Conservation (phyloP, 1,284 basidiomycete species). For the Vanrija pseudolonga region DNA sequence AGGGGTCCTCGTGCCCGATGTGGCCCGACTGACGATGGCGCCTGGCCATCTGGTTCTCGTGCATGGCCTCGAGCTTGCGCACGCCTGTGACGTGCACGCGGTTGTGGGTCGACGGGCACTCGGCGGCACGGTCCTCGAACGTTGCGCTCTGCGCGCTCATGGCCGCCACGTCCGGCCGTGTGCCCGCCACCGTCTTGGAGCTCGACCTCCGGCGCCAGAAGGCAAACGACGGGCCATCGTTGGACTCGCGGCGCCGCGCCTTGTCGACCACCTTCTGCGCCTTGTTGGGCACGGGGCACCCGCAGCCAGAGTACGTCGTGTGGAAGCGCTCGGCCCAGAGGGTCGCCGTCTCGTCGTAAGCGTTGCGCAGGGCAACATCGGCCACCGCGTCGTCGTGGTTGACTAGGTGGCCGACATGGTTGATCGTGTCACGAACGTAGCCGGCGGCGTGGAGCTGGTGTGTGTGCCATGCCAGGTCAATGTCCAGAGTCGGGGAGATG, state of each 20-base stretch:
- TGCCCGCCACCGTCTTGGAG: background rate
- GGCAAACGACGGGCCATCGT: background rate
- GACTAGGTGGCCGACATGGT: slow-evolving; percentile 19
- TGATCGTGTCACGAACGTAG: slow-evolving; percentile 24
- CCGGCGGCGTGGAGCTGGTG: slow-evolving; percentile 35
- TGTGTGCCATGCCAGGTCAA: slow-evolving; percentile 48
- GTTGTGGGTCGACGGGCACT: slow-evolving; percentile 16
- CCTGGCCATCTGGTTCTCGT: too few species aligned
- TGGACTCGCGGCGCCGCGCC: background rate
- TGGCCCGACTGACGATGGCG: background rate
- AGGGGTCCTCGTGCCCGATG: slow-evolving; percentile 9
- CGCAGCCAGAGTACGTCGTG: slow-evolving; percentile 13
- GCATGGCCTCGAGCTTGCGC: background rate
- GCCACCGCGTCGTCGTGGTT: slow-evolving; percentile 40
- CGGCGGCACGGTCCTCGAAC: slow-evolving; percentile 6
- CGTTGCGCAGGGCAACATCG: slow-evolving; percentile 20
- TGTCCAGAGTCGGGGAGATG: slow-evolving; percentile 35
- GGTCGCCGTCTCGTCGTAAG: slow-evolving; percentile 19
- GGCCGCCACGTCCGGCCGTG: background rate
- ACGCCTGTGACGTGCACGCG: slow-evolving; percentile 4
- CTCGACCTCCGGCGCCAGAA: slow-evolving; percentile 6
- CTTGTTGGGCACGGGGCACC: slow-evolving; percentile 3
- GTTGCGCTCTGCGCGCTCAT: background rate
- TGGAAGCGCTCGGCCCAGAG: slow-evolving; percentile 26
- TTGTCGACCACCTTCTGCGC: background rate